Conservation (phyloP, 768 basidiomycete species). For the Calocybe cyanea region DNA sequence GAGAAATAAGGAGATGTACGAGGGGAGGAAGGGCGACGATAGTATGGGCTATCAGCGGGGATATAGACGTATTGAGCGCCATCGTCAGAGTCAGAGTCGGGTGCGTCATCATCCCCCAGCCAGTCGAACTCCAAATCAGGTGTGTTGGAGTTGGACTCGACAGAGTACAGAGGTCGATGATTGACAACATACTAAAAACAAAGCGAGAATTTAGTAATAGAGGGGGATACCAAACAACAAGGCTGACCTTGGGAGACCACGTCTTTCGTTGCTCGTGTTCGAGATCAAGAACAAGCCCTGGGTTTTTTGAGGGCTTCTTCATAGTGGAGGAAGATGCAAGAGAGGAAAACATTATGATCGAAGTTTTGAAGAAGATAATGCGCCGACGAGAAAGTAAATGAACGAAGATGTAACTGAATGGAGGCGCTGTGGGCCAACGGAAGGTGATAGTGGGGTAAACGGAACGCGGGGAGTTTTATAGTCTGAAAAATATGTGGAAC, state of each 20-base stretch:
- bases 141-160: constrained; percentile 13
- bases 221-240: not conserved
- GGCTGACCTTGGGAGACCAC: constrained; percentile 3
- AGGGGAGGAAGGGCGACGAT: constrained; percentile 23
- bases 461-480: no score
- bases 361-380: not conserved
- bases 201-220: not conserved
- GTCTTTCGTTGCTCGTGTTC: not conserved
- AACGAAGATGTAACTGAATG: no score
- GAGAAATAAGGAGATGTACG: constrained; percentile 26
- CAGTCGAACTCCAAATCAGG: constrained; percentile 17
- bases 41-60: constrained; percentile 35
- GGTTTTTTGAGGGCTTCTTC: constrained; percentile 16
- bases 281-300: constrained; percentile 14
- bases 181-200: constrained; percentile 5
- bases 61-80: constrained; percentile 36
- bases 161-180: constrained; percentile 5
- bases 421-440: no score
- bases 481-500: no score
- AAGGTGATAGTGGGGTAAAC: no score
- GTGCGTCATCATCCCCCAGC: constrained; percentile 10
- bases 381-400: not conserved
- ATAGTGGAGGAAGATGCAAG: constrained; percentile 12
- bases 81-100: constrained; percentile 15
- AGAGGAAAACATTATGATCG: constrained; percentile 13